A percentile compares a stretch with the other conserved stretches of the same genome.
phyloP scores from a whole-genome alignment of 441 rosid species.

The Croton setiger region DNA sequence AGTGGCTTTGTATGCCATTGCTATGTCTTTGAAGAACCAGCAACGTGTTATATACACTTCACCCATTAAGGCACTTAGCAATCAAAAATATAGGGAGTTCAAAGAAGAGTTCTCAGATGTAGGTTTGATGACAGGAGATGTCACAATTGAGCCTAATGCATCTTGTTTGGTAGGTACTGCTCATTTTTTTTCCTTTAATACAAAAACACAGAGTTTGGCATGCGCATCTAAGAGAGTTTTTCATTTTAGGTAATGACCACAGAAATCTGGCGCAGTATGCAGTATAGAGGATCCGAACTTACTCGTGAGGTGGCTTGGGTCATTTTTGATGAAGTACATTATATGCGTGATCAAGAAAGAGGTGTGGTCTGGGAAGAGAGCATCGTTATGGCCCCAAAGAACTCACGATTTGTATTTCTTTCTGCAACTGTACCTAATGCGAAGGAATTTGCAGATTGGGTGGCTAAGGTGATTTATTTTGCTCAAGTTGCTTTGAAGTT shows the following conservation, averaged over 20 bases:
- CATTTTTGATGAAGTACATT: conserved; percentile 96
- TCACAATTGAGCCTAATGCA: conserved; percentile 93
- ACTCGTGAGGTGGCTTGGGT: conserved; percentile 98
- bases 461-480: conserved; percentile 67
- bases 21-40: conserved; percentile 81
- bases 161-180: conserved; percentile 68
- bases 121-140: conserved; percentile 98
- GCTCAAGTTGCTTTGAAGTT: conserved; percentile 7
- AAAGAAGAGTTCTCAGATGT: conserved; percentile 98
- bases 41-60: conserved; percentile 96
- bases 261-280: conserved; percentile 99
- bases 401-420: conserved; percentile 86
- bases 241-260: conserved; percentile 92
- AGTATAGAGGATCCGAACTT: conserved; percentile 88
- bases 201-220: background rate
- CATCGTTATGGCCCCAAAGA: conserved; percentile 98
- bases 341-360: conserved; percentile 98
- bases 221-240: conserved; percentile 22
- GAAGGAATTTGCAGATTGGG: conserved; percentile 99
- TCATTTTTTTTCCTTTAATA: background rate
- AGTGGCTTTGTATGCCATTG: conserved; percentile 91
- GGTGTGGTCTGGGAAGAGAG: conserved; percentile 99
- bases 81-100: conserved; percentile 94
- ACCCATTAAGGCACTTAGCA: conserved; percentile 96
- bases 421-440: conserved; percentile 99